Evolutionary conservation across 306 rosid species (phyloP).

Genomic region (Rosa rugosa): DNA sequence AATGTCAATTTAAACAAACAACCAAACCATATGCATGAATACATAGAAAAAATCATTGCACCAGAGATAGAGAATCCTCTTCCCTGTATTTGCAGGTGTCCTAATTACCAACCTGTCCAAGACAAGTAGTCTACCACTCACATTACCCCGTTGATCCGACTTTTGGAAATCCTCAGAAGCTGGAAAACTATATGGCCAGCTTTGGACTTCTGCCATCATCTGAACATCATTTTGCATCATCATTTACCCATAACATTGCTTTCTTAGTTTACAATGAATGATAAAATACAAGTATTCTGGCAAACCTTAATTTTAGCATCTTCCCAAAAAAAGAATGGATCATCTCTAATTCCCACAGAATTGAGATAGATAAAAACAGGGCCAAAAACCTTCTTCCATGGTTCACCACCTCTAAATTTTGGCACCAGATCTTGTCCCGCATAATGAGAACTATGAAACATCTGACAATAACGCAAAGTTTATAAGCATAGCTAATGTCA

Average conservation of each 20-base stretch:
- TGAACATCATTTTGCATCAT: slow-evolving; percentile 41
- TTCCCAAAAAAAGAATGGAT: slow-evolving; percentile 50
- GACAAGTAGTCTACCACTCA: slow-evolving; percentile 45
- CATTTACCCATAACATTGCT: slow-evolving; percentile 23
- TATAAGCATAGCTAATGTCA: slow-evolving; percentile 19
- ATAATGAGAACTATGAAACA: slow-evolving; percentile 55
- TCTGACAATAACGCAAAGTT: slow-evolving; percentile 42
- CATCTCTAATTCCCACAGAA: slow-evolving; percentile 32
- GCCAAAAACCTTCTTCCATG: slow-evolving; percentile 59
- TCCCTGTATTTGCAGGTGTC: slow-evolving; percentile 4
- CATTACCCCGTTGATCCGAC: slow-evolving; percentile 38
- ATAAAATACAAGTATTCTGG: background rate
- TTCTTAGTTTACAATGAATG: slow-evolving; percentile 18
- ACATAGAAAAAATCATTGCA: background rate
- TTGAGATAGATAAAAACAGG: slow-evolving; percentile 51
- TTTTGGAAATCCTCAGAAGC: slow-evolving; percentile 51
- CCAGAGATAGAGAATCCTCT: background rate
- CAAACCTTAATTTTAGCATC: slow-evolving; percentile 54
- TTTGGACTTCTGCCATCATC: slow-evolving; percentile 53
- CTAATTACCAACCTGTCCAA: slow-evolving; percentile 57
- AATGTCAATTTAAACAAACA: background rate
- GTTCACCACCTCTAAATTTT: slow-evolving; percentile 46
- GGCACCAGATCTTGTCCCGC: slow-evolving; percentile 52
- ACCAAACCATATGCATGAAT: background rate
- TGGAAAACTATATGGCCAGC: slow-evolving; percentile 54